Evolutionary conservation across 1,284 basidiomycete genomes (phyloP).

Genomic region (Stereum hirsutum): DNA sequence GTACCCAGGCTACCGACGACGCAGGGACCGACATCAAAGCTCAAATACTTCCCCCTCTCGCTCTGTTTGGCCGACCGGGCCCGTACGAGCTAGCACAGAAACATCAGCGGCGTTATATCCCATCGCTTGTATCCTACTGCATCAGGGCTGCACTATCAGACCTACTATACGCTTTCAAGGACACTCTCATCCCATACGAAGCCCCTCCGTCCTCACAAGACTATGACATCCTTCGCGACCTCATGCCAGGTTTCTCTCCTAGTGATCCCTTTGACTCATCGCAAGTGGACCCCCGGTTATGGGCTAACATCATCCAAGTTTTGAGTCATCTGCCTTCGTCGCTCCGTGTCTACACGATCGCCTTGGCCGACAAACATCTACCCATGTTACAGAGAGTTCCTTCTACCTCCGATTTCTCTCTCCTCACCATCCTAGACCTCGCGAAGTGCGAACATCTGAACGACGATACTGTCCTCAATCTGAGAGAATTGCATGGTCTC

Average conservation of each 20-base stretch:
- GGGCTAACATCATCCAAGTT: constrained; percentile 51
- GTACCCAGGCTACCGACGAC: constrained; percentile 21
- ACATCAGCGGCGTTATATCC: constrained; percentile 20
- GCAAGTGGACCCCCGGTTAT: constrained; percentile 44
- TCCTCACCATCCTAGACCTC: constrained; percentile 54
- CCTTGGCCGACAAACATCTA: constrained; percentile 43
- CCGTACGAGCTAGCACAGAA: constrained; percentile 15
- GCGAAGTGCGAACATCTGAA: constrained; percentile 39
- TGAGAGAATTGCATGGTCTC: constrained; percentile 43
- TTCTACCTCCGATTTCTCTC: constrained; percentile 41
- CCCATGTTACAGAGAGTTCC: constrained; percentile 49
- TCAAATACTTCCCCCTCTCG: constrained; percentile 17
- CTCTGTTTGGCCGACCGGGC: constrained; percentile 12
- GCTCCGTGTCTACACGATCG: constrained; percentile 33
- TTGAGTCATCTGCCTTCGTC: constrained; percentile 39
- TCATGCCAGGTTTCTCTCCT: constrained; percentile 25
- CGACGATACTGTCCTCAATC: constrained; percentile 40
- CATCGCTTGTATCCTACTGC: constrained; percentile 31
- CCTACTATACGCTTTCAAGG: constrained; percentile 23
- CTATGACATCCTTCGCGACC: constrained; percentile 26
- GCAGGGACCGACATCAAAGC: constrained; percentile 26
- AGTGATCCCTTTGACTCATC: constrained; percentile 15
- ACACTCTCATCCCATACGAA: constrained; percentile 20
- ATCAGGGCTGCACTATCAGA: constrained; percentile 27
- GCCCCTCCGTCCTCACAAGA: constrained; percentile 13